Evolutionary conservation across 768 basidiomycete genomes (phyloP).

Genomic region (Xerocomus brunneocitrinus): DNA sequence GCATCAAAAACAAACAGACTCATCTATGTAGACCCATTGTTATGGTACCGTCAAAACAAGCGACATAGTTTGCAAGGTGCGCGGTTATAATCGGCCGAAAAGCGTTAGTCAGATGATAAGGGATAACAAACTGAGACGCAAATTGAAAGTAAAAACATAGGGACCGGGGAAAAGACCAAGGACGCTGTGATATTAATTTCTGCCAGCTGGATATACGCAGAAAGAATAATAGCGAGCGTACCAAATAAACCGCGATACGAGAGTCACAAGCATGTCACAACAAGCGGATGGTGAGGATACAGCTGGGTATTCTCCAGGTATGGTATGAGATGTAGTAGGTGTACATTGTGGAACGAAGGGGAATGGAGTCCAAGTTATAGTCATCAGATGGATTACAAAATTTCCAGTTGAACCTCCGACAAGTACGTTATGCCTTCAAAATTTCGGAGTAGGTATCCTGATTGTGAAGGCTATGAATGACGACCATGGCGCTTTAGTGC

Average conservation of each 20-base stretch:
- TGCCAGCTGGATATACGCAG: background rate
- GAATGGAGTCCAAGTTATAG: background rate
- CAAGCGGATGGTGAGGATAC: background rate
- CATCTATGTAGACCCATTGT: background rate
- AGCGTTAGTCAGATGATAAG: background rate
- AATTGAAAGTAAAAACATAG: background rate
- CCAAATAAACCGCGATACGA: background rate
- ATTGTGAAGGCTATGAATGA: background rate
- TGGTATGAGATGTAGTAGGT: background rate
- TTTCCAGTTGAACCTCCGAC: background rate
- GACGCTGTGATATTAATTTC: background rate
- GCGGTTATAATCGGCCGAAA: background rate
- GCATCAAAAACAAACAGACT: background rate
- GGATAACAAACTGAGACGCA: background rate
- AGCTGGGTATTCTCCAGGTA: background rate
- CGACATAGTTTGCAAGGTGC: background rate
- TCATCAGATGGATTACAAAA: background rate
- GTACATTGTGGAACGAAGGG: background rate
- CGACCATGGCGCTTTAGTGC: background rate
- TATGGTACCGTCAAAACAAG: too few relatives aligned
- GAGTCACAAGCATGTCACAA: background rate
- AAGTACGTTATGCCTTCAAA: background rate
- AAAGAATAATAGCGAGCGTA: background rate
- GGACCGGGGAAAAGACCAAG: background rate
- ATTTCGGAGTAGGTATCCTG: background rate